These are phyloP conservation scores for Pseudogymnoascus sp. DNA, from an alignment of 2,329 filamentous ascomycete genomes.

Conservation along the genomic window DNA sequence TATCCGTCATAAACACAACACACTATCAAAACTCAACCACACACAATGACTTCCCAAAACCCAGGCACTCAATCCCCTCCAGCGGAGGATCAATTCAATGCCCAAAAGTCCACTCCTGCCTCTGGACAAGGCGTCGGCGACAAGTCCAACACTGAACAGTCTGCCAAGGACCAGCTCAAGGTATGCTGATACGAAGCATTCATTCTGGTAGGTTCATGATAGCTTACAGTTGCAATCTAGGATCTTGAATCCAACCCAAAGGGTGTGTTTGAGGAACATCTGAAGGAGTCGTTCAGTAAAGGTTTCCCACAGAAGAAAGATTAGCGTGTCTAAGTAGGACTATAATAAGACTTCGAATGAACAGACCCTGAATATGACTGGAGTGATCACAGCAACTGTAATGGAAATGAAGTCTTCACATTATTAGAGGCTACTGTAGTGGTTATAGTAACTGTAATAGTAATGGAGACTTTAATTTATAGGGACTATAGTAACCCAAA, in stretches of 20 bases:
- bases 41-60: slow-evolving; percentile 39
- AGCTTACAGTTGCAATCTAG: slow-evolving; percentile 23
- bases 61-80: slow-evolving; percentile 70
- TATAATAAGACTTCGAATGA: neutral
- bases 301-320: slow-evolving; percentile 8
- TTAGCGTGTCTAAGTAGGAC: neutral
- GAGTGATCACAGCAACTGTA: too few species aligned
- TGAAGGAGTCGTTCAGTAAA: slow-evolving; percentile 42
- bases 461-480: too few species aligned
- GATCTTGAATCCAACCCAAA: slow-evolving; percentile 57
- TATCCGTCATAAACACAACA: neutral
- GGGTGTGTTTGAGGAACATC: slow-evolving; percentile 51
- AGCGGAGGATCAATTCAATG: slow-evolving; percentile 57
- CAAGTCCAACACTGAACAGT: slow-evolving; percentile 40
- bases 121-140: slow-evolving; percentile 50
- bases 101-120: slow-evolving; percentile 46
- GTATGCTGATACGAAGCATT: slow-evolving; percentile 27
- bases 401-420: too few species aligned
- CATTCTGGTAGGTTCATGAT: neutral
- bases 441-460: too few species aligned
- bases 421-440: too few species aligned
- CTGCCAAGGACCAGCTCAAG: slow-evolving; percentile 41
- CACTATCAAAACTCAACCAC: neutral
- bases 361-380: too few species aligned
- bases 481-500: too few species aligned